A percentile compares a stretch with the other conserved stretches of the same genome.
Conservation (phyloP, 495 filamentous ascomycete genomes). For the Neurospora sp. region DNA sequence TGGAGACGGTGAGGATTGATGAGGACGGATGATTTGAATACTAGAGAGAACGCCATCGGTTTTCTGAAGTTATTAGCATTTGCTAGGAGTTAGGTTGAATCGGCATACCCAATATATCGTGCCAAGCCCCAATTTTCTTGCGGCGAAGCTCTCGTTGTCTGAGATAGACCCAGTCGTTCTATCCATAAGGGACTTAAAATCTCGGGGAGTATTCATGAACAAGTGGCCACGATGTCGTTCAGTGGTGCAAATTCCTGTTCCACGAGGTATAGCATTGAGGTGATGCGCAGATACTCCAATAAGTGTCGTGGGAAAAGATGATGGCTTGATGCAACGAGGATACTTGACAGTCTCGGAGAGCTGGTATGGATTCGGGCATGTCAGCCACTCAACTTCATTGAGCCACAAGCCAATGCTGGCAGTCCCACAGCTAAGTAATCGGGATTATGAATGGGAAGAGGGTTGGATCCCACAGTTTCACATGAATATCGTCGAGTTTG, state of each 20-base stretch:
- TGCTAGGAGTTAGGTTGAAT: neutral
- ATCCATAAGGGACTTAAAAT: fast-evolving
- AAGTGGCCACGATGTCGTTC: neutral
- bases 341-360: neutral
- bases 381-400: neutral
- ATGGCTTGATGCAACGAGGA: neutral
- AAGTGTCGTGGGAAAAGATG: neutral
- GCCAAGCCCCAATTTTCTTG: neutral
- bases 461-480: neutral
- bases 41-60: neutral
- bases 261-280: neutral
- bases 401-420: neutral
- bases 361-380: neutral
- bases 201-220: neutral
- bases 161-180: neutral
- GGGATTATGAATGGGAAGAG: neutral
- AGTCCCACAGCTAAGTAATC: neutral
- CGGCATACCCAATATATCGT: neutral
- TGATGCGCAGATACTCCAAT: neutral
- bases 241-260: neutral
- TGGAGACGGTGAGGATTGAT: neutral
- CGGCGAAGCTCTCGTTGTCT: neutral
- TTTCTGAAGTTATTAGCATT: neutral
- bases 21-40: neutral
- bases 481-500: neutral